Conservation (phyloP, 2,329 filamentous ascomycete species). For the Blastomyces gilchristii region DNA sequence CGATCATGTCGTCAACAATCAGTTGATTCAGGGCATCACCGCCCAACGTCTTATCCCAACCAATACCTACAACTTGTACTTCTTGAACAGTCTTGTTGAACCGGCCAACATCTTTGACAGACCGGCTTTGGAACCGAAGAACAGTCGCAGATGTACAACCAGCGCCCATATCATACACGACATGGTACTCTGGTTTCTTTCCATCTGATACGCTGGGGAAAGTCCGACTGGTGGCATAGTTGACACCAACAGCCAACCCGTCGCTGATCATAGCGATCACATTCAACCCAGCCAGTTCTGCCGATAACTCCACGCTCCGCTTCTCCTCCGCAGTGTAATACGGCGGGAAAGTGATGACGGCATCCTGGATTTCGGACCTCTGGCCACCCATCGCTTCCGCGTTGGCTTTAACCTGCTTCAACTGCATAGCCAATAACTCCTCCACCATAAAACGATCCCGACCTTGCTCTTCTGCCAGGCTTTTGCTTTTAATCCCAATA, state of each 20-base stretch:
- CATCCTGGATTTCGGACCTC: conserved; percentile 62
- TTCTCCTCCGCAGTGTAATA: conserved; percentile 90
- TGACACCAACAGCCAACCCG: conserved; percentile 81
- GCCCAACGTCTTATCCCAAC: conserved; percentile 83
- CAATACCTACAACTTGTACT: conserved; percentile 74
- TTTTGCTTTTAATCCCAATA: conserved; percentile 69
- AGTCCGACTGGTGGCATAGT: conserved; percentile 84
- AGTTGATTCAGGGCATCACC: conserved; percentile 81
- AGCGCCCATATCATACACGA: conserved; percentile 97
- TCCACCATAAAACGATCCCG: conserved; percentile 62
- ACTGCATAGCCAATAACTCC: conserved; percentile 90
- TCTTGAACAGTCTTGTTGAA: conserved; percentile 97
- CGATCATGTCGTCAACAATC: conserved; percentile 80
- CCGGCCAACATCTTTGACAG: conserved; percentile 81
- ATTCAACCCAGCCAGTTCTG: conserved; percentile 77
- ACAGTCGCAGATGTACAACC: conserved; percentile 87
- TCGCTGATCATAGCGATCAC: conserved; percentile 79
- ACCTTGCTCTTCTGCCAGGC: conserved; percentile 54
- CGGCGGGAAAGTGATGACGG: conserved; percentile 77
- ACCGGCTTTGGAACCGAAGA: conserved; percentile 77
- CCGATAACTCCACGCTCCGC: conserved; percentile 72
- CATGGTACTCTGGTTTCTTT: conserved; percentile 76
- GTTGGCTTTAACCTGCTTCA: conserved; percentile 83
- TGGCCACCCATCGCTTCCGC: conserved; percentile 74
- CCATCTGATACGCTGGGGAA: conserved; percentile 79